Conservation (phyloP, 2,329 filamentous ascomycete species). For the Cyphellophora europaea region DNA sequence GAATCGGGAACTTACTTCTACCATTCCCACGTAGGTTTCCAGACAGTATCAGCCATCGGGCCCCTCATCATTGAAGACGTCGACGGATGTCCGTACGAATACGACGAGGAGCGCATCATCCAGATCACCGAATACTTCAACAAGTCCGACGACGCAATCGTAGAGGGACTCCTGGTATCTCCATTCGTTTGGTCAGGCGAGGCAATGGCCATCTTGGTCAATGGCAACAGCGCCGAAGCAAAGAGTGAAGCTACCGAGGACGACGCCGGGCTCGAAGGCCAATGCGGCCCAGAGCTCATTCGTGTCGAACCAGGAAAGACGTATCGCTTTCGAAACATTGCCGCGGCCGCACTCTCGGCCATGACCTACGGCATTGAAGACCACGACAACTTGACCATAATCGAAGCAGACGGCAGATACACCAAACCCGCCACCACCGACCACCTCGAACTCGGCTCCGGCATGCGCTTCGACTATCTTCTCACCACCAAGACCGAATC, state of each 20-base stretch:
- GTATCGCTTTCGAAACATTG: slow-evolving; percentile 54
- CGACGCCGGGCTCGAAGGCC: slow-evolving; percentile 10
- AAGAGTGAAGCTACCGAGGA: slow-evolving; percentile 25
- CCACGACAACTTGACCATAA: slow-evolving; percentile 47
- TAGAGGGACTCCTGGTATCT: slow-evolving; percentile 37
- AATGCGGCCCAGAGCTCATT: slow-evolving; percentile 42
- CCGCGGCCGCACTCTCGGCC: slow-evolving; percentile 46
- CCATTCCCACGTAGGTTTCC: slow-evolving; percentile 57
- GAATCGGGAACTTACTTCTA: slow-evolving; percentile 59
- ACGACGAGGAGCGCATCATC: slow-evolving; percentile 52
- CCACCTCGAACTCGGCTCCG: slow-evolving; percentile 46
- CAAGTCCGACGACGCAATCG: slow-evolving; percentile 43
- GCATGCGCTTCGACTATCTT: slow-evolving; percentile 53
- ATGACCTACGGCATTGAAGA: slow-evolving; percentile 46
- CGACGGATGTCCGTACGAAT: slow-evolving; percentile 42
- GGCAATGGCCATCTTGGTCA: slow-evolving; percentile 46
- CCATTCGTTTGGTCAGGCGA: slow-evolving; percentile 54
- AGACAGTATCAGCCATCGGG: slow-evolving; percentile 49
- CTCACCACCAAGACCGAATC: slow-evolving; percentile 39
- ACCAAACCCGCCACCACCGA: slow-evolving; percentile 24
- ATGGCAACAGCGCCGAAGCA: slow-evolving; percentile 42
- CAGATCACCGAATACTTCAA: slow-evolving; percentile 49
- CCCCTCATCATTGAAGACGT: slow-evolving; percentile 48
- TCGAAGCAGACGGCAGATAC: slow-evolving; percentile 47
- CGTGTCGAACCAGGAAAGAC: slow-evolving; percentile 51